Evolutionary conservation across 306 rosid genomes (phyloP), one percentile per base, ranked within the genome.

Genomic region (Myrica gale): DNA sequence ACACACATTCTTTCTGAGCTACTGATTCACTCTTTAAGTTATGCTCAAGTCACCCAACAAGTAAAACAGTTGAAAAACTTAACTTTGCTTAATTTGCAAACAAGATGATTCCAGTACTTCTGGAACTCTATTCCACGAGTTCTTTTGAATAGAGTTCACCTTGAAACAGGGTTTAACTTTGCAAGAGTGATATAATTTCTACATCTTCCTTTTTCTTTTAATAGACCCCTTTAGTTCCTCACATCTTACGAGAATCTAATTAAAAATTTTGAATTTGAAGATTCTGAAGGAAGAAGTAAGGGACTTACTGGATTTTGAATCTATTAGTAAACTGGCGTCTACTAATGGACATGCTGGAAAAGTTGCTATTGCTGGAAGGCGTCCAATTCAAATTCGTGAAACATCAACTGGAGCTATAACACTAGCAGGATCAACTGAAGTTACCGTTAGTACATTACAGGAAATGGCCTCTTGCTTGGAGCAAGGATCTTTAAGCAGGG

Each of bases 401-500:
- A 78, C 91, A 42, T 85, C 97, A 73, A 85, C 78, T 66, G 97
- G 97, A 79, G 87, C 84, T 44, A 91, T 91, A 83, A 91, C 92
- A 60, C 80, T 91, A 44, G 89, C 92, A 42, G 97, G 97, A 73
- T 74, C 85, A 67, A 91, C 87, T 32, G 94, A 91, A 80, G 82
- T 91, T 78, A 76, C 89, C 80, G 94, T 91, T 44, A 82, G 86
- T 77, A 83, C 91, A 44, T 85, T 87, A 68, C 87, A 85, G 73
- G 94, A 89, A 76, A 91, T 91, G 97, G 81, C 94, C 51, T 68
- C 89, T 83, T 91, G 84, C 85, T 82, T 91, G 84, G 91, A 89
- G 79, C 97, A 86, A 77, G 97, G 97, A 75, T 91, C 97, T 45
- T 83, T 83, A 73, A 83, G 78, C 79, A 82, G 97, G 80, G 94